These are phyloP conservation scores for Lepidopterella palustris DNA, from an alignment of 495 filamentous ascomycete species.

Conservation along the genomic window DNA sequence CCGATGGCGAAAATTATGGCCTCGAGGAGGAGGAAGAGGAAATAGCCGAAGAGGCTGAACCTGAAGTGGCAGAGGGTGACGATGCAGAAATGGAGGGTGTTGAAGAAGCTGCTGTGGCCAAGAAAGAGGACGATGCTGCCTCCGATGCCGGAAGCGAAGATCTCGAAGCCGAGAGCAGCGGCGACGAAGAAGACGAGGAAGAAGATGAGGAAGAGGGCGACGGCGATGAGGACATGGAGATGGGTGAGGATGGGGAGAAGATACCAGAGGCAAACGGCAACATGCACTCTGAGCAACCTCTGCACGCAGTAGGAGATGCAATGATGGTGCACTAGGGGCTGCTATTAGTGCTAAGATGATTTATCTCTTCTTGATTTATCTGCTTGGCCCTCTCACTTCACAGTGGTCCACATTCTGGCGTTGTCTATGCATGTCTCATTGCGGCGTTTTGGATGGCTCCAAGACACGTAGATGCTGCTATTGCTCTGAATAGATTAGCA, in stretches of 20 bases:
- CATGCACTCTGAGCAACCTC: neutral
- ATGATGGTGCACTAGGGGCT: slow-evolving; percentile 29
- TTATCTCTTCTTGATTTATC: too few relatives aligned
- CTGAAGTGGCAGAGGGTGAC: slow-evolving; percentile 42
- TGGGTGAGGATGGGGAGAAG: slow-evolving; percentile 48
- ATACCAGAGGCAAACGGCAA: slow-evolving; percentile 6
- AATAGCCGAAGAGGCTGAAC: slow-evolving; percentile 47
- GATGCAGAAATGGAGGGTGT: slow-evolving; percentile 81
- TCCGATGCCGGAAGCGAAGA: slow-evolving; percentile 91
- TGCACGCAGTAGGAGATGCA: slow-evolving; percentile 15
- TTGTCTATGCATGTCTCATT: too few relatives aligned
- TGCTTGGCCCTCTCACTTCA: too few relatives aligned
- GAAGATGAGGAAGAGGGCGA: slow-evolving; percentile 59
- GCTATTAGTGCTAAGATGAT: too few relatives aligned
- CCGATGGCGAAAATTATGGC: slow-evolving; percentile 80
- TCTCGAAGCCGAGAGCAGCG: slow-evolving; percentile 86
- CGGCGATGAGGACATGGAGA: slow-evolving; percentile 77
- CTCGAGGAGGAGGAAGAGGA: slow-evolving; percentile 74
- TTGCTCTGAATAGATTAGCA: too few relatives aligned
- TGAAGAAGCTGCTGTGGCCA: slow-evolving; percentile 47
- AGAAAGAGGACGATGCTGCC: slow-evolving; percentile 66
- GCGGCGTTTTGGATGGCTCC: too few relatives aligned
- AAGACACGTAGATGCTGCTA: too few relatives aligned
- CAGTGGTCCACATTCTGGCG: too few relatives aligned
- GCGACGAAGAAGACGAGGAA: slow-evolving; percentile 78